Evolutionary conservation across 306 rosid species (phyloP), one percentile per base, ranked within the genome.

Genomic region (Calophaca sinica): DNA sequence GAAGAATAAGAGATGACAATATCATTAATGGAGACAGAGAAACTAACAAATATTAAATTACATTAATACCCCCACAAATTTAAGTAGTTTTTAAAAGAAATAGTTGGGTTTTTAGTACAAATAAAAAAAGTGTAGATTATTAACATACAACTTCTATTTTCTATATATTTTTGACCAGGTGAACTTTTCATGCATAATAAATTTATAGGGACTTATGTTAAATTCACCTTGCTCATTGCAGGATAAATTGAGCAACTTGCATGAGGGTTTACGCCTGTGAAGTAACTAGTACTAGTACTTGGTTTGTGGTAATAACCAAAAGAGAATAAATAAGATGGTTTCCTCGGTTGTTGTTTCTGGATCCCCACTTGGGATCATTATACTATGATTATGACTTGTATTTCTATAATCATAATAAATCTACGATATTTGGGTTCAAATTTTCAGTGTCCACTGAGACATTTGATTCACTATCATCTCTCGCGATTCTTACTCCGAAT

Each of bases 271-370:
- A 42, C 1, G 39, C 82, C 39, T 48, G 42, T 46, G 8, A 46
- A 68, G 6, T 62, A 63, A 15, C 10, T 14, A 4, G 31, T n/a
- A n/a, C n/a, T n/a, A n/a, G n/a, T 14, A 42, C 49, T 66, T 41
- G 46, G 49, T 62, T 39, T 42, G 49, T 55, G 28, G 38, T 46
- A 75, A 28, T 63, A 52, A 29, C 33, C 31, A 15, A 32, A 11
- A 57, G 14, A 55, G 9, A 79, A 79, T 62, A 78, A 79, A 61
- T 52, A 68, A 68, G 76, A 49, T 68, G 50, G 50, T 29, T 68
- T 26, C 75, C 28, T 5, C n/a, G n/a, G n/a, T 11, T 0, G 3
- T 15, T 29, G 65, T 72, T 11, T 33, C 1, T 53, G 58, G 13
- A 29, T 57, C 74, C 66, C 38, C 10, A 44, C 8, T 77, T 31